Base-by-base conservation (phyloP, 306 rosid genomes). In the Vigna radiata region DNA sequence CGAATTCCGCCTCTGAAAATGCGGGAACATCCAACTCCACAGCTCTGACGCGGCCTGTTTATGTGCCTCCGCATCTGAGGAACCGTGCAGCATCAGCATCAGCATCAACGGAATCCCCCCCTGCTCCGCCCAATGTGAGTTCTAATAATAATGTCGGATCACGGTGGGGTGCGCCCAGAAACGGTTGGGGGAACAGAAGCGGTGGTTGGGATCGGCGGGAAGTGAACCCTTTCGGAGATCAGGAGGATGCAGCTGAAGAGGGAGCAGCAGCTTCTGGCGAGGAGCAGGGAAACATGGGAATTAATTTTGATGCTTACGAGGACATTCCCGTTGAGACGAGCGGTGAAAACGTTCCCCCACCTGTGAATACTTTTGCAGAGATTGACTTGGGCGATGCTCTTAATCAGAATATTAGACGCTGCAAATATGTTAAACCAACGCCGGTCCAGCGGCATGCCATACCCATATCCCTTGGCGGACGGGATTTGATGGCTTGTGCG, bases 401-500 rank as follows among this genome's bases (percentile, higher is more conserved):
- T n/a, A 90, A 92, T 80, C 78, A 25, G 39, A 92, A 92, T 75
- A 90, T 92, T 60, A 85, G 85, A 41, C 83, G 97, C 73, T 92
- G 97, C 85, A 92, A 92, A 71, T 92, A 92, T 79, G 96, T 90
- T 60, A 88, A 81, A 82, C 97, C 97, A 31, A 92, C 97, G 2
- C 97, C 97, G 5, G 96, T 90, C 58, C 97, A 92, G 87, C 89
- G 97, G 82, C 87, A 92, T 72, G 88, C 96, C 48, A 92, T 92
- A 59, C 97, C 97, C 0, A 92, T 92, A 44, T 90, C 97, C n/a
- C 91, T 92, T 73, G 87, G 8, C 0, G 97, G 96, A 15, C 76
- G 97, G 75, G 97, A 92, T 79, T 80, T 92, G 87, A 92, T 92
- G 97, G 97, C 97, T 18, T 92, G 97, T 76, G 97, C 97, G 1